Conservation (phyloP, 805 yeast genomes). For the Huiozyma sinensis region DNA sequence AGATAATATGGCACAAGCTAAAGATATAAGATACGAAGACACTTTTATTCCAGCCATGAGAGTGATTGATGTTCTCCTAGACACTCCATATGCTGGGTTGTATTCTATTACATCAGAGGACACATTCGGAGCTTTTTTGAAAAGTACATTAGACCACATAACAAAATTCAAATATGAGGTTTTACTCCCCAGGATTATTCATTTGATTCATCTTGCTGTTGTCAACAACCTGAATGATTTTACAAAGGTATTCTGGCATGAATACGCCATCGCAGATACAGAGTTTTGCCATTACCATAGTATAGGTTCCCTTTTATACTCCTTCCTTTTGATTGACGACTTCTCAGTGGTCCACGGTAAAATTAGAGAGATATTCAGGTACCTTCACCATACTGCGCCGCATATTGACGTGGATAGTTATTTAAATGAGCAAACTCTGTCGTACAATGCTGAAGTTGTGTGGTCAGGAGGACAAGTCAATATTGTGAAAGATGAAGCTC, state of each 20-base stretch:
- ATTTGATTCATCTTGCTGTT: slow-evolving; percentile 56
- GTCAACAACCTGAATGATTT: slow-evolving; percentile 32
- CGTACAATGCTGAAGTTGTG: slow-evolving; percentile 22
- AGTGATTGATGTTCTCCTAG: slow-evolving; percentile 27
- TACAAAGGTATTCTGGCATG: slow-evolving; percentile 29
- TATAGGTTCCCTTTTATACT: slow-evolving; percentile 31
- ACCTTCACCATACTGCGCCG: slow-evolving; percentile 19
- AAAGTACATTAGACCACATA: slow-evolving; percentile 35
- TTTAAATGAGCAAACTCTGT: slow-evolving; percentile 29
- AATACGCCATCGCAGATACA: slow-evolving; percentile 28
- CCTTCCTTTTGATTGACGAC: slow-evolving; percentile 32
- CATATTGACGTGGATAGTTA: slow-evolving; percentile 25
- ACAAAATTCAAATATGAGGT: slow-evolving; percentile 39
- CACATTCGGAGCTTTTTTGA: slow-evolving; percentile 44
- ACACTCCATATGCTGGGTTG: slow-evolving; percentile 33
- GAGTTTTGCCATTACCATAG: slow-evolving; percentile 32
- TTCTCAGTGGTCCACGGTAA: slow-evolving; percentile 40
- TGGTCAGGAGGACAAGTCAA: slow-evolving; percentile 19
- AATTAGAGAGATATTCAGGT: slow-evolving; percentile 43
- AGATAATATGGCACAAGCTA: slow-evolving; percentile 34
- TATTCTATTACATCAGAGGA: slow-evolving; percentile 43
- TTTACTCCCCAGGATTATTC: slow-evolving; percentile 47
- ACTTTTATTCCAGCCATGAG: slow-evolving; percentile 47
- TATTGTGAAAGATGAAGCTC: slow-evolving; percentile 29
- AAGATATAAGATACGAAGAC: slow-evolving; percentile 33